Conservation (phyloP, 1,139 yeast genomes). For the Diutina mesorugosa region DNA sequence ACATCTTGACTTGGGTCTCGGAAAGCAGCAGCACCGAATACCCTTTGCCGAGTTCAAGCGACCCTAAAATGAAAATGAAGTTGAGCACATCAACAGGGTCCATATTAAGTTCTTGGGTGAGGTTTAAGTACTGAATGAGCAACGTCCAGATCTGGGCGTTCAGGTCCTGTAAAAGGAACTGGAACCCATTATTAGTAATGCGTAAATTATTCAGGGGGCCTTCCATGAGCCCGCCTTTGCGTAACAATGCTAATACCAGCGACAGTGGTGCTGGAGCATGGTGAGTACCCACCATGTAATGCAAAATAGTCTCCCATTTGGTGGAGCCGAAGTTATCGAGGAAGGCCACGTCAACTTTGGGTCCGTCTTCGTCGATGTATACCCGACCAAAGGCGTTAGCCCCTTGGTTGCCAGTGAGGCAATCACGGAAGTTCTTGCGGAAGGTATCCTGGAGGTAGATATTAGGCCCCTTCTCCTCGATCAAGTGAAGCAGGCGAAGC, state of each 20-base stretch:
- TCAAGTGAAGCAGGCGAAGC: conserved; percentile 60
- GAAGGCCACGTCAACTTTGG: conserved; percentile 46
- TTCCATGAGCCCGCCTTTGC: conserved; percentile 82
- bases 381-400: conserved; percentile 28
- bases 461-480: conserved; percentile 50
- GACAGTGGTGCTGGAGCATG: conserved; percentile 47
- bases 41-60: conserved; percentile 80
- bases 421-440: conserved; percentile 62
- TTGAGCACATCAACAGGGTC: conserved; percentile 94
- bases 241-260: conserved; percentile 51
- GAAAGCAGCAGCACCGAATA: conserved; percentile 63
- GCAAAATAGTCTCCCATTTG: conserved; percentile 91
- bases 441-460: conserved; percentile 63
- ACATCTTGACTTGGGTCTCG: conserved; percentile 74
- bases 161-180: conserved; percentile 80
- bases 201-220: conserved; percentile 34
- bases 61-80: conserved; percentile 86
- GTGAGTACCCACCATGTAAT: conserved; percentile 94
- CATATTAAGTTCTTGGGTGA: conserved; percentile 78
- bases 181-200: conserved; percentile 89
- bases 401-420: conserved; percentile 66
- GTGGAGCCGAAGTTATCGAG: conserved; percentile 71
- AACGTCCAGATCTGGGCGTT: conserved; percentile 95
- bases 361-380: conserved; percentile 18
- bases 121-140: conserved; percentile 70